phyloP scores from a whole-genome alignment of 805 yeast genomes.

The Ogataea salicorniae region DNA sequence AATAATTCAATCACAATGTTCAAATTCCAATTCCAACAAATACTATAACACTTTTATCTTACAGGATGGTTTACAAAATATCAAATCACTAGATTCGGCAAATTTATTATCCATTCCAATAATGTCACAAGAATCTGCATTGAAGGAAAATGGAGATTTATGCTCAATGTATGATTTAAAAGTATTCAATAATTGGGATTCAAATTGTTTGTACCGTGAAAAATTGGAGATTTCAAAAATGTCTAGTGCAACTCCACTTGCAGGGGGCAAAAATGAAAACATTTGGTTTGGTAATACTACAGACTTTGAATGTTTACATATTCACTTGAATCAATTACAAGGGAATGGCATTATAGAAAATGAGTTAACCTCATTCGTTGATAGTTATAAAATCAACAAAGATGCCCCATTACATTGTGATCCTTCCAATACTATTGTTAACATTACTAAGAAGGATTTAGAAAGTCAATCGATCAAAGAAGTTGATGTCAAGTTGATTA shows the following conservation, averaged over 20 bases:
- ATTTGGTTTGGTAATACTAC: conserved; percentile 83
- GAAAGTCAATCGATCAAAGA: conserved; percentile 16
- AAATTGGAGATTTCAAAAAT: conserved; percentile 77
- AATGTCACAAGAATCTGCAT: conserved; percentile 18
- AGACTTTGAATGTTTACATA: conserved; percentile 50
- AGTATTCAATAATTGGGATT: conserved; percentile 57
- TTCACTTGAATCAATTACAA: conserved; percentile 16
- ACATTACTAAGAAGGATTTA: conserved; percentile 30
- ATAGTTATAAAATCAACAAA: conserved; percentile 2
- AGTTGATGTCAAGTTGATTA: conserved; percentile 33
- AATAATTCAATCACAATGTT: neutral
- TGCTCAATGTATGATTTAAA: conserved; percentile 35
- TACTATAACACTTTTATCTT: conserved; percentile 28
- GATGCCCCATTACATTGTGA: conserved; percentile 42
- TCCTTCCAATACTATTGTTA: conserved; percentile 46
- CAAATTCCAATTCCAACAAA: conserved; percentile 5
- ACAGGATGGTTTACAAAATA: conserved; percentile 11
- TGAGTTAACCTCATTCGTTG: too few relatives aligned
- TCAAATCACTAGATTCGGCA: conserved; percentile 11
- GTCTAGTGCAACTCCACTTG: conserved; percentile 69
- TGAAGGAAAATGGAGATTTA: conserved; percentile 23
- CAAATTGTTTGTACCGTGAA: conserved; percentile 66
- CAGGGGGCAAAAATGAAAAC: conserved; percentile 20
- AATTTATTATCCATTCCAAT: conserved; percentile 28
- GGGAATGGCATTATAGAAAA: too few relatives aligned